Base-by-base conservation (phyloP, 768 basidiomycete species). In the Tricholoma saponaceum region DNA sequence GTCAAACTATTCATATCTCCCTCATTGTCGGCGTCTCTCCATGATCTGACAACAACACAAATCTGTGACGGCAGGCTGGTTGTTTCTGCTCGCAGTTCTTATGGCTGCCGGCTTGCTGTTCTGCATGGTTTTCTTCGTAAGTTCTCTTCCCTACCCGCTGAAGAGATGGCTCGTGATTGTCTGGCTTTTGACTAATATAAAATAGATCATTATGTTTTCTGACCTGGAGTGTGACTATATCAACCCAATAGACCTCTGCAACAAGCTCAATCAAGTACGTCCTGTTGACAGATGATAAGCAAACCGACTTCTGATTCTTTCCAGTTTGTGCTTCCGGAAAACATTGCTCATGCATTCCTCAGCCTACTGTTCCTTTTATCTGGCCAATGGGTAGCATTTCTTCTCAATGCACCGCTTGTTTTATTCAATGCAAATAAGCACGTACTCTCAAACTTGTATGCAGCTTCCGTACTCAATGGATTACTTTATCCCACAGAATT, bases 201-300 rank as follows among this genome's bases (percentile, higher is more conserved):
- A 32, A 51, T 65, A 98, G 96, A 98, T 99, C 68, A 98, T 99
- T 80, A 98, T 98, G 96, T 98, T 98, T 81, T 97, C 95, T 44
- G 97, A 98, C 78, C 79, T 98, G 70, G 96, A 98, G 77, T 97
- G 94, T 80, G 95, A 97, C 82, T 98, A 98, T 78, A 96, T 98
- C 81, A 99, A 99, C 76, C 97, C 97, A 53, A 99, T 99, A 84
- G 97, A 99, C 74, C 87, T 98, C 37, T 98, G 97, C 77, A 98
- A 98, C 77, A 98, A 97, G 80, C 87, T 98, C 67, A 98, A 98
- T 71, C 92, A 95, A 75, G 96, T 96, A 62, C 47, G 80, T 74
- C 10, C 41, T 25, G 14, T 39, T 23, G 47, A 26, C 12, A 18
- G 16, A 30, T n/a, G 46, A 26, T 16, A 14, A 30, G 8, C 4